These are phyloP conservation scores for Zea luxurians DNA, from an alignment of 176 grass and related monocot genomes.

Conservation along the genomic window DNA sequence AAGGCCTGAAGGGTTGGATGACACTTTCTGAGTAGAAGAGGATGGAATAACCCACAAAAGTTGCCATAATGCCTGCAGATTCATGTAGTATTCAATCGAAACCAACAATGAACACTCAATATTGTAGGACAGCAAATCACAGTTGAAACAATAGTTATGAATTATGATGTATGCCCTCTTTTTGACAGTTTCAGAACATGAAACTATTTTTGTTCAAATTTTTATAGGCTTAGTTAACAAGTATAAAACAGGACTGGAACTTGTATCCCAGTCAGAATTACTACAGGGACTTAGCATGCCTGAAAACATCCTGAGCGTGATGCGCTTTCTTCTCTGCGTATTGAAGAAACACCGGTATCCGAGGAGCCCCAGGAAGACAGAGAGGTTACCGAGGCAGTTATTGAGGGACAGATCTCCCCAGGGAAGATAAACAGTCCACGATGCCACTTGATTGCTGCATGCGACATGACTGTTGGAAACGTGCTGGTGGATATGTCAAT, in stretches of 20 bases:
- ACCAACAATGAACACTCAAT: neutral
- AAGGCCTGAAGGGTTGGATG: slow-evolving; percentile 54
- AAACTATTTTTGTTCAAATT: neutral
- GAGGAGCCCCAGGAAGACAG: too few relatives aligned
- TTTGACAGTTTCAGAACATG: neutral
- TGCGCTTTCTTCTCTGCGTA: too few relatives aligned
- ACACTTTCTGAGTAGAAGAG: slow-evolving; percentile 52
- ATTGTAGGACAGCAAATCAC: neutral
- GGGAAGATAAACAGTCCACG: too few relatives aligned
- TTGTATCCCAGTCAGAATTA: neutral
- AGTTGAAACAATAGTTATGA: neutral
- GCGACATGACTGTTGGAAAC: too few relatives aligned
- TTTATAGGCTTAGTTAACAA: slow-evolving; percentile 6
- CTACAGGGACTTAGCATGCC: neutral
- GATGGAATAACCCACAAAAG: slow-evolving; percentile 89
- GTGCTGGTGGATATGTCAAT: too few relatives aligned
- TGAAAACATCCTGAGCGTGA: neutral
- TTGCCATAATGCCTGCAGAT: slow-evolving; percentile 89
- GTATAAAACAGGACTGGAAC: neutral
- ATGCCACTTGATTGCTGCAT: too few relatives aligned
- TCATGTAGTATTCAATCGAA: slow-evolving; percentile 9
- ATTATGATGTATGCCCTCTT: neutral
- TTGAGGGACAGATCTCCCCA: too few relatives aligned
- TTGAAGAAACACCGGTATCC: too few relatives aligned
- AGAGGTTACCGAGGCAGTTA: too few relatives aligned